These are phyloP conservation scores for Drechslerella stenobrocha DNA, from an alignment of 2,329 filamentous ascomycete species.

Conservation along the genomic window DNA sequence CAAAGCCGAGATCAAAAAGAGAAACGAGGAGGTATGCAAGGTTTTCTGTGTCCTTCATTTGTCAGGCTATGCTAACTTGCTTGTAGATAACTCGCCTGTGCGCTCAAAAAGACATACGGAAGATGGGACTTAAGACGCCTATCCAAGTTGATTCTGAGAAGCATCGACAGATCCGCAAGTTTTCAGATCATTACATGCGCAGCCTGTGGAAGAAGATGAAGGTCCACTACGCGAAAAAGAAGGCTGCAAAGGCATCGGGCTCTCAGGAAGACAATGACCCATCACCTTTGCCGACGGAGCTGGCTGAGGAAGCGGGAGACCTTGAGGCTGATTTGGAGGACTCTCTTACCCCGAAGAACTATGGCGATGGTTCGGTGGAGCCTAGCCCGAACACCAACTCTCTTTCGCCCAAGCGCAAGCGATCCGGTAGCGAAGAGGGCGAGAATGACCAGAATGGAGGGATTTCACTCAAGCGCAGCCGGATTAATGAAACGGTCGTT, in stretches of 20 bases:
- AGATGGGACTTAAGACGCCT: slow-evolving; percentile 30
- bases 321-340: slow-evolving; percentile 4
- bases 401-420: slow-evolving; percentile 33
- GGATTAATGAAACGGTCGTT: slow-evolving; percentile 41
- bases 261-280: slow-evolving; percentile 15
- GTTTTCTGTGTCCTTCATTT: neutral
- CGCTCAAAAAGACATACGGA: slow-evolving; percentile 44
- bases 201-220: slow-evolving; percentile 47
- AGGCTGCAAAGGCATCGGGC: slow-evolving; percentile 1
- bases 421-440: slow-evolving; percentile 20
- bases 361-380: slow-evolving; percentile 19
- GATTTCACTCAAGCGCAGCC: slow-evolving; percentile 37
- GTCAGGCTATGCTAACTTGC: neutral
- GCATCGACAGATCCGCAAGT: slow-evolving; percentile 38
- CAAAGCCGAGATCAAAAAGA: slow-evolving; percentile 40
- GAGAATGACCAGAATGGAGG: slow-evolving; percentile 13
- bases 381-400: slow-evolving; percentile 27
- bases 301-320: slow-evolving; percentile 6
- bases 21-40: slow-evolving; percentile 38
- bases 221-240: slow-evolving; percentile 26
- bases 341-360: slow-evolving; percentile 1
- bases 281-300: slow-evolving; percentile 4
- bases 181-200: slow-evolving; percentile 31
- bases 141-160: slow-evolving; percentile 18
- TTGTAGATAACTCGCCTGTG: slow-evolving; percentile 38